phyloP scores from a whole-genome alignment of 176 grass and related monocot genomes.

The Chloris gayana region DNA sequence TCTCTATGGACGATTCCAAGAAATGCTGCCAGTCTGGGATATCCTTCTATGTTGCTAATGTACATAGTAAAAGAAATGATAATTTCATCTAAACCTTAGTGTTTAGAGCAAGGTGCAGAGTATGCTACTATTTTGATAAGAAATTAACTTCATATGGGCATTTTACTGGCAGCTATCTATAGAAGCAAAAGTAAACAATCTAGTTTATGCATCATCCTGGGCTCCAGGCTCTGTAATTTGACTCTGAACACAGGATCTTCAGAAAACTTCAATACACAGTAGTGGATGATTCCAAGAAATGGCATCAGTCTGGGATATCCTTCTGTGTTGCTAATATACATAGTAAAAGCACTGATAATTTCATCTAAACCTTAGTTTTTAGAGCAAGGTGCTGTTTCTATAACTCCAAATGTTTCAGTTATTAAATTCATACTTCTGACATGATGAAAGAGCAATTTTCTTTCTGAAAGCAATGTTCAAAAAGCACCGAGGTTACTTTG shows the following conservation, averaged over 20 bases:
- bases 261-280: background rate
- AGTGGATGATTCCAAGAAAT: background rate
- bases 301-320: background rate
- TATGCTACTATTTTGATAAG: background rate
- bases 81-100: conserved; percentile 8
- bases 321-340: background rate
- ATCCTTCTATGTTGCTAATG: background rate
- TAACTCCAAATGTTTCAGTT: background rate
- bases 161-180: no score
- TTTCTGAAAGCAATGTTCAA: background rate
- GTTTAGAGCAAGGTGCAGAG: background rate
- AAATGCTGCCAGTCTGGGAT: background rate
- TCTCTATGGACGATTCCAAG: background rate
- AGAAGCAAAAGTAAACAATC: background rate
- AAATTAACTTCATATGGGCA: no score
- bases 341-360: conserved; percentile 12
- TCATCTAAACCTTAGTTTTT: background rate
- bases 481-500: background rate
- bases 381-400: conserved; percentile 11
- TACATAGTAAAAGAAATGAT: background rate
- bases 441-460: background rate
- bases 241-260: background rate
- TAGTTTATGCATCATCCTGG: background rate
- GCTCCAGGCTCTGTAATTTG: conserved; percentile 12
- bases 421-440: background rate